Conservation (phyloP, 176 grass and related monocot genomes). For the Oryza brachyantha region DNA sequence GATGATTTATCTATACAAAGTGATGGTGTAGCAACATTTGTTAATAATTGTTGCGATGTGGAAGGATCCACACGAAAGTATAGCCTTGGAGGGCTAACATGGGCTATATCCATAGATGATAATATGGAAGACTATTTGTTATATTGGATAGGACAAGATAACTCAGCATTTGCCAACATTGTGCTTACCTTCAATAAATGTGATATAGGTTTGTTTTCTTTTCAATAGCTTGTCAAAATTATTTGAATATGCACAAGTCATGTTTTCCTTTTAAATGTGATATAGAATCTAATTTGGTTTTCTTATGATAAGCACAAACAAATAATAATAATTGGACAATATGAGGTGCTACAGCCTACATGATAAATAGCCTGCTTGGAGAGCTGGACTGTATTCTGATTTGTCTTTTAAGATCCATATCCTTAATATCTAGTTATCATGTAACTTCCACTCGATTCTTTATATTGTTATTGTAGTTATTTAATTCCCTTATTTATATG, state of each 20-base stretch:
- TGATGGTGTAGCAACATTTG: conserved; percentile 34
- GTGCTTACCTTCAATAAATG: conserved; percentile 92
- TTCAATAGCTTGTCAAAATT: background rate
- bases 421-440: background rate
- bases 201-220: conserved; percentile 68
- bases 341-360: background rate
- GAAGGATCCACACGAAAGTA: conserved; percentile 41
- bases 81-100: conserved; percentile 70
- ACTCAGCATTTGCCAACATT: conserved; percentile 82
- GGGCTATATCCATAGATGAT: conserved; percentile 48
- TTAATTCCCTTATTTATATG: background rate
- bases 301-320: background rate
- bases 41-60: conserved; percentile 38
- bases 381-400: background rate
- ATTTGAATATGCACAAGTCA: background rate
- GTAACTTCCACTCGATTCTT: background rate
- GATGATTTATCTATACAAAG: conserved; percentile 9
- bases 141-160: conserved; percentile 86
- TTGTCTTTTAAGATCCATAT: conserved; percentile 13
- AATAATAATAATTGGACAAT: background rate
- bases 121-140: conserved; percentile 80
- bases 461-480: background rate
- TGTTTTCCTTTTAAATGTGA: background rate
- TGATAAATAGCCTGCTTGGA: background rate
- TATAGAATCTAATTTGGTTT: background rate